Evolutionary conservation across 768 basidiomycete species (phyloP).

Genomic region (Paxillus involutus): DNA sequence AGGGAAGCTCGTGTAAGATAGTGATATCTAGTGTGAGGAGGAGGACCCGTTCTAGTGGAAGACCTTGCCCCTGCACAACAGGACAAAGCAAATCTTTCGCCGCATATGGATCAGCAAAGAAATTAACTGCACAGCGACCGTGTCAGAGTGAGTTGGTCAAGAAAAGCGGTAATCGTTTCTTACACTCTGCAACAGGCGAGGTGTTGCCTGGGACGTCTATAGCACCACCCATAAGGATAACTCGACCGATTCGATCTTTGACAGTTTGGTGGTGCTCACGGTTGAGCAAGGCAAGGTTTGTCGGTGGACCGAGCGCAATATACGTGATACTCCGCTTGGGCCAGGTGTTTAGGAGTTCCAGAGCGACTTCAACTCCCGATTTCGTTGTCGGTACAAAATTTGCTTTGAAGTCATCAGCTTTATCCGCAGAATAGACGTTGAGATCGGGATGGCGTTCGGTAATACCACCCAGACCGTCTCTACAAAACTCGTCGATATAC

Average conservation of each 20-base stretch:
- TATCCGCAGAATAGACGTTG: conserved; percentile 24
- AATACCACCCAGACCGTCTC: conserved; percentile 71
- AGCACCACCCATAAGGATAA: conserved; percentile 93
- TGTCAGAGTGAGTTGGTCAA: neutral
- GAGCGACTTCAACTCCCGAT: conserved; percentile 52
- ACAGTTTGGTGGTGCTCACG: conserved; percentile 53
- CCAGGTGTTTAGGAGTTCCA: conserved; percentile 52
- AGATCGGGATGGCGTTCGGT: conserved; percentile 66
- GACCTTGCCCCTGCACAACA: conserved; percentile 33
- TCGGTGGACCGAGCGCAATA: conserved; percentile 73
- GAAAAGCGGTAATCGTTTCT: conserved; percentile 19
- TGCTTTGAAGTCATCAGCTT: conserved; percentile 29
- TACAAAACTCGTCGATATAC: conserved; percentile 25
- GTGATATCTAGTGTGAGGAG: conserved; percentile 83
- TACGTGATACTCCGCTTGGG: conserved; percentile 63
- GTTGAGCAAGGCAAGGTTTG: conserved; percentile 73
- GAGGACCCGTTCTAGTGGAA: conserved; percentile 68
- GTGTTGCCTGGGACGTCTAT: conserved; percentile 91
- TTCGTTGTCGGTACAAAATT: conserved; percentile 47
- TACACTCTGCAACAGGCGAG: conserved; percentile 81
- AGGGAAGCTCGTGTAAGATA: conserved; percentile 74
- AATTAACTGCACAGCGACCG: conserved; percentile 57
- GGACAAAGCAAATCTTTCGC: conserved; percentile 66
- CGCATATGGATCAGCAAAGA: conserved; percentile 86
- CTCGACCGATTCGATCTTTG: conserved; percentile 59